phyloP scores from a whole-genome alignment of 768 basidiomycete genomes.

The Hypholoma sublateritium region DNA sequence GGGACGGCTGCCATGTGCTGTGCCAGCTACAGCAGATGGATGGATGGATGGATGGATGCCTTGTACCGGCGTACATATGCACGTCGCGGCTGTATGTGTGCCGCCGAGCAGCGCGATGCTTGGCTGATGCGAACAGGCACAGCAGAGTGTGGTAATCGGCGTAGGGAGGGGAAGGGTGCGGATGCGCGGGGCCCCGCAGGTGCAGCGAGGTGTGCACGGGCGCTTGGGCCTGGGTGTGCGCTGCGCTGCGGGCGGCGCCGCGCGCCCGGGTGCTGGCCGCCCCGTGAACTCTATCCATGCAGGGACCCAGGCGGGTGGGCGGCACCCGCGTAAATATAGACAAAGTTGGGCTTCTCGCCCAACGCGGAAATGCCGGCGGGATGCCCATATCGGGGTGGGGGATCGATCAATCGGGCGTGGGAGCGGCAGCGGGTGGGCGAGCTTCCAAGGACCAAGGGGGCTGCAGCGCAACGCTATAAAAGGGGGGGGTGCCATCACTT shows the following conservation, averaged over 20 bases:
- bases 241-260: background rate
- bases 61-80: no score
- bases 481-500: background rate
- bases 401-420: background rate
- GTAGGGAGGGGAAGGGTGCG: no score
- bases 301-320: background rate
- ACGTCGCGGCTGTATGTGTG: no score
- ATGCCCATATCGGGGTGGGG: background rate
- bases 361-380: conserved; percentile 11
- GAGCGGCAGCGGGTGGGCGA: conserved; percentile 1
- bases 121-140: no score
- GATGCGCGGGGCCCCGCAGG: no score
- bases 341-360: conserved; percentile 2
- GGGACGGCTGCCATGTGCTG: no score
- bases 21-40: no score
- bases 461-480: background rate
- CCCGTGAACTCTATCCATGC: background rate
- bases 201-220: background rate
- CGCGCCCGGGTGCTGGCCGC: background rate
- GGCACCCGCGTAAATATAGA: background rate
- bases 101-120: no score
- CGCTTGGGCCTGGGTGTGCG: background rate
- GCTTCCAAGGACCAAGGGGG: background rate
- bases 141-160: no score
- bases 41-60: no score